A percentile compares a stretch with the other conserved stretches of the same genome.
Evolutionary conservation across 257 asterid species (phyloP).

Genomic region (Lavandula angustifolia): DNA sequence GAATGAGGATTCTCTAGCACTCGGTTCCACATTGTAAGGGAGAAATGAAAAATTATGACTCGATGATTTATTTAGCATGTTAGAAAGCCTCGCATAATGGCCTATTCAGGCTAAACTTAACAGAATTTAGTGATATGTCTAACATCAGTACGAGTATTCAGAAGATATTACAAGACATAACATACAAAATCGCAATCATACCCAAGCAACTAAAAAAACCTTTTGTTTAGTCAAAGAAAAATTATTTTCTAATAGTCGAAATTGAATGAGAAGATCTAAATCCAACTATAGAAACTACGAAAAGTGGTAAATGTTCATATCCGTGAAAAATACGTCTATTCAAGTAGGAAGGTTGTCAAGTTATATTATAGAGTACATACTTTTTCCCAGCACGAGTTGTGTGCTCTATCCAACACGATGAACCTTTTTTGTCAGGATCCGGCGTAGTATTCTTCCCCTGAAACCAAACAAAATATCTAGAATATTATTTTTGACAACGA

Average conservation of each 20-base stretch:
- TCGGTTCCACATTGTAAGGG: neutral
- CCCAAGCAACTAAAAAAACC: neutral
- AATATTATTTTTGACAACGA: constrained; percentile 7
- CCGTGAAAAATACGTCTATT: neutral
- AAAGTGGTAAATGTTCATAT: neutral
- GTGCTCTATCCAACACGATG: constrained; percentile 68
- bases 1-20: neutral
- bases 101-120: neutral
- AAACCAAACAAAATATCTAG: constrained; percentile 28
- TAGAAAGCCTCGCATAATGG: neutral
- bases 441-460: constrained; percentile 52
- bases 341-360: neutral
- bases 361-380: constrained; percentile 38
- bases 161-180: neutral
- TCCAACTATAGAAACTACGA: neutral
- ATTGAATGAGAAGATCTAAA: constrained; percentile 2
- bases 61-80: constrained; percentile 1
- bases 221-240: neutral
- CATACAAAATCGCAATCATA: neutral
- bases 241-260: neutral
- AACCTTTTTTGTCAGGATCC: constrained; percentile 38
- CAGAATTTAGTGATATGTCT: neutral
- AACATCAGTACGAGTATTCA: neutral
- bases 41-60: neutral
- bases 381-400: constrained; percentile 69